A percentile compares a stretch with the other conserved stretches of the same genome.
phyloP scores from a whole-genome alignment of 2,329 filamentous ascomycete genomes.

The Herpotrichia juniperi region DNA sequence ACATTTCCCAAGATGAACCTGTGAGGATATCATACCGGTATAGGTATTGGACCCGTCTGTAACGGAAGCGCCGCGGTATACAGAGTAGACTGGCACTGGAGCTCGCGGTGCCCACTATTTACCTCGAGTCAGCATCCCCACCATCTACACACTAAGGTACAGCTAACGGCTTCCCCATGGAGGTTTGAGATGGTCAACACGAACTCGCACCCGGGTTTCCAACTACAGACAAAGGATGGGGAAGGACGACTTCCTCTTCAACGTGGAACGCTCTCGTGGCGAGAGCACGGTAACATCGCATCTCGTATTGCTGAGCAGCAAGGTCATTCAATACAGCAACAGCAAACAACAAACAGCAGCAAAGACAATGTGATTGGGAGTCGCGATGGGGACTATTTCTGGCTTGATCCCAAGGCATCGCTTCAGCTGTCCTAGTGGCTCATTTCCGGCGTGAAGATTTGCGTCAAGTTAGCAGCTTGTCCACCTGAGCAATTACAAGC shows the following conservation, averaged over 20 bases:
- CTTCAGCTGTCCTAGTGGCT: too few relatives aligned
- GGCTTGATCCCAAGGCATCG: too few relatives aligned
- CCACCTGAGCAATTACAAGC: too few relatives aligned
- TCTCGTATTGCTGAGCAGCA: too few relatives aligned
- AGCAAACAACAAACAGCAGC: too few relatives aligned
- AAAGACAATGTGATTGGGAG: too few relatives aligned
- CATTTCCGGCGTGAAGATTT: too few relatives aligned
- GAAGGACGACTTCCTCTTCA: not conserved
- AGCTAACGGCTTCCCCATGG: constrained; percentile 6
- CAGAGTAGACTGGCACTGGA: not conserved
- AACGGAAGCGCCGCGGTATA: not conserved
- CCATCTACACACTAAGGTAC: not conserved
- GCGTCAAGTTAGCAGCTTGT: too few relatives aligned
- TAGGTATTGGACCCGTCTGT: not conserved
- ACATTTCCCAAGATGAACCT: not conserved
- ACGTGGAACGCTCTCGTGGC: not conserved
- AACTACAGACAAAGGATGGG: not conserved
- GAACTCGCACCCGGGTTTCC: not conserved
- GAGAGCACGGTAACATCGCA: not conserved
- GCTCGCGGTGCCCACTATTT: not conserved
- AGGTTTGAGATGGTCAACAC: not conserved
- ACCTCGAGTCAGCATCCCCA: not conserved
- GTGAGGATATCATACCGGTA: not conserved
- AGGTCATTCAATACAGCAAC: too few relatives aligned
- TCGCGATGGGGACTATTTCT: too few relatives aligned